Conservation (phyloP, 78 protist species). For the Ministeria vibrans region DNA sequence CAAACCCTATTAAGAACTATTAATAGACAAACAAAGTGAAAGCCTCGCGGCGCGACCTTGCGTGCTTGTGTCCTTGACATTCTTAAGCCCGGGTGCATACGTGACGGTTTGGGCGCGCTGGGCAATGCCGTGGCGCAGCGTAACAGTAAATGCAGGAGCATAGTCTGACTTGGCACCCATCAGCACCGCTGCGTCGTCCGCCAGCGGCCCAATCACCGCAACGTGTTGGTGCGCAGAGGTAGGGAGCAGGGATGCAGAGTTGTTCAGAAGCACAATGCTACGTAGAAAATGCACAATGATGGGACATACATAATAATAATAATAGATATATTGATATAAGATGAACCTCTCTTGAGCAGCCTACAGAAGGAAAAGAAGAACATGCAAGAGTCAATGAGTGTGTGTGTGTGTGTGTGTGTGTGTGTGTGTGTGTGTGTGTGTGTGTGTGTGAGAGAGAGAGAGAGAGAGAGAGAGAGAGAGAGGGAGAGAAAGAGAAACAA, state of each 20-base stretch:
- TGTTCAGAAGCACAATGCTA: too few relatives aligned
- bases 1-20: not conserved
- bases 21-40: not conserved
- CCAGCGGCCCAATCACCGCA: too few relatives aligned
- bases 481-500: not conserved
- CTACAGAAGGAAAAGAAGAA: too few relatives aligned
- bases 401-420: not conserved
- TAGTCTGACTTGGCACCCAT: constrained; percentile 9
- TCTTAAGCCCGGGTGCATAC: not conserved
- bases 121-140: not conserved
- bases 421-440: not conserved
- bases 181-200: too few relatives aligned
- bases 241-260: too few relatives aligned
- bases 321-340: too few relatives aligned
- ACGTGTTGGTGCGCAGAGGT: too few relatives aligned
- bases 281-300: too few relatives aligned
- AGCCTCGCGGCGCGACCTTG: not conserved
- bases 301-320: too few relatives aligned
- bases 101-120: not conserved
- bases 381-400: too few relatives aligned
- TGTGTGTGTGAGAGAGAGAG: not conserved
- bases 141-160: not conserved
- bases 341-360: too few relatives aligned
- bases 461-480: too few relatives aligned
- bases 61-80: not conserved